A percentile compares a stretch with the other conserved stretches of the same genome.
These are phyloP conservation scores for Ceratobasidium sp. DNA, from an alignment of 1,284 basidiomycete species.

Conservation along the genomic window DNA sequence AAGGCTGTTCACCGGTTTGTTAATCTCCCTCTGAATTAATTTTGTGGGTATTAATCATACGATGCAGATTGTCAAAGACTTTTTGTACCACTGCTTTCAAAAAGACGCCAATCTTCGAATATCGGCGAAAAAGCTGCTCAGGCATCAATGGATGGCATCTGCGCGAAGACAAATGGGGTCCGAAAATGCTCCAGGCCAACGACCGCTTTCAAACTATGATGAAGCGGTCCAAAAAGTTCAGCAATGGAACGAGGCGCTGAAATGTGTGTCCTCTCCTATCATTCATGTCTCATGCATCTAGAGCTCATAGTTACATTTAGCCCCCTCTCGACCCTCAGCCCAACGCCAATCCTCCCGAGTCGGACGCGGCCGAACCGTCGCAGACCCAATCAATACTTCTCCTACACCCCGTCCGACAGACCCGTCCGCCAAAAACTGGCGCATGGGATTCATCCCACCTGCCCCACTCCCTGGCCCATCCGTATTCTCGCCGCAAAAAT, in stretches of 20 bases:
- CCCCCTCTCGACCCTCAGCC: constrained; percentile 40
- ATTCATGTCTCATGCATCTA: constrained; percentile 50
- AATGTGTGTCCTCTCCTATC: constrained; percentile 63
- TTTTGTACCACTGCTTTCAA: constrained; percentile 96
- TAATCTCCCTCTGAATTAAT: neutral
- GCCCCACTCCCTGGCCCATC: constrained; percentile 28
- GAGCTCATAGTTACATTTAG: constrained; percentile 44
- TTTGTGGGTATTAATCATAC: neutral
- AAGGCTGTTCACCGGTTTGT: constrained; percentile 77
- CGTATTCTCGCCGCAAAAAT: constrained; percentile 14
- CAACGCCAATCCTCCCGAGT: constrained; percentile 23
- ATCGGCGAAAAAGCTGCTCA: constrained; percentile 89
- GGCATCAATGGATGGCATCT: constrained; percentile 95
- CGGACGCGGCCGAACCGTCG: constrained; percentile 22
- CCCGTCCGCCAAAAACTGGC: constrained; percentile 26
- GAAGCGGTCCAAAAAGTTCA: constrained; percentile 94
- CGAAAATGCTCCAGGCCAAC: constrained; percentile 55
- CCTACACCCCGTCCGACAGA: constrained; percentile 41
- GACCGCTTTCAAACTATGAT: constrained; percentile 82
- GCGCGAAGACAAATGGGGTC: constrained; percentile 74
- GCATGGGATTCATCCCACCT: constrained; percentile 35
- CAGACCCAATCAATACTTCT: constrained; percentile 39
- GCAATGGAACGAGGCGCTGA: constrained; percentile 97
- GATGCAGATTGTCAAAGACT: constrained; percentile 88
- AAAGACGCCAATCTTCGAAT: constrained; percentile 95